phyloP scores from a whole-genome alignment of 2,329 filamentous ascomycete genomes.

The Fusarium circinatum region DNA sequence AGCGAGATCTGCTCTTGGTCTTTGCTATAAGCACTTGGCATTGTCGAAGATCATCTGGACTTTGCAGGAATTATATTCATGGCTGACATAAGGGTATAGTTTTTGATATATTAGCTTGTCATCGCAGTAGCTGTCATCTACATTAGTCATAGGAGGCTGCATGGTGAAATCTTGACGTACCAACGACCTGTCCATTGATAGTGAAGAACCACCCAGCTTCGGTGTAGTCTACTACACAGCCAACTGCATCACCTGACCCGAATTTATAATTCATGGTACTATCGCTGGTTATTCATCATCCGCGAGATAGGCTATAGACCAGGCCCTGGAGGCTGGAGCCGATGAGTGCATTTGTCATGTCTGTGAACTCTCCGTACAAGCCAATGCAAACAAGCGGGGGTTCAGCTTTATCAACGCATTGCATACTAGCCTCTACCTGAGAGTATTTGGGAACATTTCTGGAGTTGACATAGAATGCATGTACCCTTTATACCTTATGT shows the following conservation, averaged over 20 bases:
- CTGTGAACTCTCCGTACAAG: too few relatives aligned
- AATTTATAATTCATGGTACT: neutral
- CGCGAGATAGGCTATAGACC: neutral
- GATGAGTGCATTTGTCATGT: neutral
- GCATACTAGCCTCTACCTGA: too few relatives aligned
- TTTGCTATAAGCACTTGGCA: neutral
- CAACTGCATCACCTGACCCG: neutral
- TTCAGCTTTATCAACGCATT: too few relatives aligned
- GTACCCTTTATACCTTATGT: too few relatives aligned
- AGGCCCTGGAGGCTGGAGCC: neutral
- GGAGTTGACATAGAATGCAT: too few relatives aligned
- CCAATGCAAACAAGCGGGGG: too few relatives aligned
- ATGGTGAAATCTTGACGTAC: neutral
- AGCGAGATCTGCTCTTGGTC: neutral
- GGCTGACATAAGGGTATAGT: too few relatives aligned
- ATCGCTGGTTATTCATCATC: neutral
- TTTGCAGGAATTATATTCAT: neutral
- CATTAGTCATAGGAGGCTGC: neutral
- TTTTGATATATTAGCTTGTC: neutral
- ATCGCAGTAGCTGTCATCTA: neutral
- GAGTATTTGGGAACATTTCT: too few relatives aligned
- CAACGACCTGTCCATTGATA: neutral
- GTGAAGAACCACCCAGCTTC: neutral
- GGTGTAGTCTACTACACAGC: neutral
- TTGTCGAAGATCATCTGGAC: neutral